A percentile compares a stretch with the other conserved stretches of the same genome.
Evolutionary conservation across 2,329 filamentous ascomycete genomes (phyloP).

Genomic region (Incumbomyces delicatus): DNA sequence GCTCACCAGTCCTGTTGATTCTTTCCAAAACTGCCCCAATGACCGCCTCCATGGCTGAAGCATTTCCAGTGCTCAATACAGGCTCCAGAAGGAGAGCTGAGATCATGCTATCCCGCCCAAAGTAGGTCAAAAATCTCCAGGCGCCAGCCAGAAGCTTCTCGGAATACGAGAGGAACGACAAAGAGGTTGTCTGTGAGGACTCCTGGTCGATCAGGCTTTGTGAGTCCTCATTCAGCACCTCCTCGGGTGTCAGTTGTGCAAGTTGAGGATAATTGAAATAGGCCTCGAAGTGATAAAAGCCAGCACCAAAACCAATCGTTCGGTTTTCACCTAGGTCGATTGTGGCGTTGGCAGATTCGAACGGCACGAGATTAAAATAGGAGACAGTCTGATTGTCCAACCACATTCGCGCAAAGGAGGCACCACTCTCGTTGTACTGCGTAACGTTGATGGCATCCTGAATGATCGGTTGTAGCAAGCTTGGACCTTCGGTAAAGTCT

Average conservation of each 20-base stretch:
- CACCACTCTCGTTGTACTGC: conserved; percentile 32
- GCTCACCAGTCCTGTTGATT: conserved; percentile 39
- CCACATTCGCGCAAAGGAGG: conserved; percentile 46
- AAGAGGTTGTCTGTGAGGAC: conserved; percentile 40
- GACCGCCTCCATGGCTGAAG: conserved; percentile 50
- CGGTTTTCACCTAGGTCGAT: conserved; percentile 29
- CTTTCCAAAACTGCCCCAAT: conserved; percentile 52
- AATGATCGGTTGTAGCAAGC: conserved; percentile 42
- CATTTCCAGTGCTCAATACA: conserved; percentile 46
- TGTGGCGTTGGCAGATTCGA: conserved; percentile 14
- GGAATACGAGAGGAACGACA: conserved; percentile 55
- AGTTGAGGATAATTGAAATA: conserved; percentile 55
- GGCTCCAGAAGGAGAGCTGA: conserved; percentile 48
- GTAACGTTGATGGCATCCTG: conserved; percentile 45
- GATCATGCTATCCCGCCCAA: conserved; percentile 57
- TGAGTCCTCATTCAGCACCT: conserved; percentile 43
- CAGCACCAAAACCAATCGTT: conserved; percentile 41
- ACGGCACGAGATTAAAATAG: conserved; percentile 39
- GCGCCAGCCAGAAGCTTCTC: conserved; percentile 55
- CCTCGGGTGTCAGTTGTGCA: conserved; percentile 39
- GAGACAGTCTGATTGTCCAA: conserved; percentile 53
- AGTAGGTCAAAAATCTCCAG: conserved; percentile 59
- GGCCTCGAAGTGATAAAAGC: conserved; percentile 49
- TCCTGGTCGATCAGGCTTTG: conserved; percentile 37
- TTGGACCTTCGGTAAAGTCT: conserved; percentile 52